Evolutionary conservation across 257 asterid species (phyloP), one percentile per base, ranked within the genome.

Genomic region (Penstemon newberryi): DNA sequence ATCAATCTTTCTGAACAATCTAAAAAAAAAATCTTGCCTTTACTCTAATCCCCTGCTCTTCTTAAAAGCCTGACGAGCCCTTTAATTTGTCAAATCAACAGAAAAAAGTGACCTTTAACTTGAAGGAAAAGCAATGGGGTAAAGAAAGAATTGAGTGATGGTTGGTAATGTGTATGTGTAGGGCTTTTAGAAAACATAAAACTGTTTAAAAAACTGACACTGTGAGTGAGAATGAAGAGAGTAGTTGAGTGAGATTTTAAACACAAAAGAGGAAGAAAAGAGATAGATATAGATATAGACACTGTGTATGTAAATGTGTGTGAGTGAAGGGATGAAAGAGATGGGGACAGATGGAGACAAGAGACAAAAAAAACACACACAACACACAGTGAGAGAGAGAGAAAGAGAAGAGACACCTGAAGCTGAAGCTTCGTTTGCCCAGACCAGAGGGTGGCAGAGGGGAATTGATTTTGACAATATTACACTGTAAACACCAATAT

Each of bases 381-480:
- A 40, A 42, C 73, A 44, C 73, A 69, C 74, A 75, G 53, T 39
- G 60, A n/a, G 65, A 39, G 39, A 18, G 69, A 58, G 70, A 63
- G 69, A 25, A 2, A 25, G 33, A 25, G 33, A 72, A 71, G 79
- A 70, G 79, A 74, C 82, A 82, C 84, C 83, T 83, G 88, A 83
- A 76, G 58, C 77, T 60, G 56, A 81, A 77, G 77, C 83, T 76
- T 76, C 74, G 74, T 73, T 77, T 82, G 86, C 86, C 86, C 18
- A 15, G 85, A 83, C 89, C 89, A 72, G 80, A 86, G 80, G 79
- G 78, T 78, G 79, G 87, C 88, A 79, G 81, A 76, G 79, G 47
- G 65, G 79, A 83, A 79, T 79, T 75, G 78, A 81, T 68, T 41
- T 79, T 70, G 84, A 78, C 87, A 79, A 81, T 1, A 70, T 77